Evolutionary conservation across 1,284 basidiomycete genomes (phyloP).

Genomic region (Tylopilus microsporus): DNA sequence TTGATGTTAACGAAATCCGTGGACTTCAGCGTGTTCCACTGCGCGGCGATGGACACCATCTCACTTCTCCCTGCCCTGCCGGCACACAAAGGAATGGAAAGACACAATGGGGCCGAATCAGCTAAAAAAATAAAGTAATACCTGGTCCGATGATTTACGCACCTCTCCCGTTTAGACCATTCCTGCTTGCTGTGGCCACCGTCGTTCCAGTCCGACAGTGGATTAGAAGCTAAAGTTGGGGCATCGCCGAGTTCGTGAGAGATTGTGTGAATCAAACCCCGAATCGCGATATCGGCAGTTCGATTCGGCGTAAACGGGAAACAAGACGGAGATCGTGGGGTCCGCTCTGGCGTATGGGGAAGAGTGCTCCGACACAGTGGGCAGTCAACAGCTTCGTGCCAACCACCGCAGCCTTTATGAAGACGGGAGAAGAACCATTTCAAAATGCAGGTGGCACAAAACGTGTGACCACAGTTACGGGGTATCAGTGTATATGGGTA

Average conservation of each 20-base stretch:
- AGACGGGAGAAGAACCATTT: slow-evolving; percentile 64
- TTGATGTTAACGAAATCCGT: slow-evolving; percentile 50
- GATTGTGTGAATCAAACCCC: slow-evolving; percentile 46
- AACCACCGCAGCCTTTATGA: slow-evolving; percentile 54
- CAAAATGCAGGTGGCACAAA: slow-evolving; percentile 59
- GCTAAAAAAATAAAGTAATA: neutral
- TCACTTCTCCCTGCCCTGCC: slow-evolving; percentile 48
- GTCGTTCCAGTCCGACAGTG: slow-evolving; percentile 44
- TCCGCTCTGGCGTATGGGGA: slow-evolving; percentile 44
- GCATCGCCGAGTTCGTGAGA: slow-evolving; percentile 12
- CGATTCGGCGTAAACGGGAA: slow-evolving; percentile 63
- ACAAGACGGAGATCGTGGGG: slow-evolving; percentile 45
- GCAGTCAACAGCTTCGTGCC: slow-evolving; percentile 63
- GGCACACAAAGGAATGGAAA: slow-evolving; percentile 4
- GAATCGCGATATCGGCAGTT: slow-evolving; percentile 46
- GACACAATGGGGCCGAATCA: slow-evolving; percentile 9
- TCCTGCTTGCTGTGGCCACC: slow-evolving; percentile 44
- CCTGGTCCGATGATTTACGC: slow-evolving; percentile 19
- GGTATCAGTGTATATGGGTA: slow-evolving; percentile 56
- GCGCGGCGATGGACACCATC: slow-evolving; percentile 42
- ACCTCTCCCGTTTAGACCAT: slow-evolving; percentile 51
- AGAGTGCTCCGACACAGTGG: slow-evolving; percentile 58
- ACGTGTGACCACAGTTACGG: slow-evolving; percentile 58
- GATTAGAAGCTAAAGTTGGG: slow-evolving; percentile 2
- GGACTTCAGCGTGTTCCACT: slow-evolving; percentile 44